Evolutionary conservation across 805 yeast genomes (phyloP).

Genomic region (Ogataea chonburiensis): DNA sequence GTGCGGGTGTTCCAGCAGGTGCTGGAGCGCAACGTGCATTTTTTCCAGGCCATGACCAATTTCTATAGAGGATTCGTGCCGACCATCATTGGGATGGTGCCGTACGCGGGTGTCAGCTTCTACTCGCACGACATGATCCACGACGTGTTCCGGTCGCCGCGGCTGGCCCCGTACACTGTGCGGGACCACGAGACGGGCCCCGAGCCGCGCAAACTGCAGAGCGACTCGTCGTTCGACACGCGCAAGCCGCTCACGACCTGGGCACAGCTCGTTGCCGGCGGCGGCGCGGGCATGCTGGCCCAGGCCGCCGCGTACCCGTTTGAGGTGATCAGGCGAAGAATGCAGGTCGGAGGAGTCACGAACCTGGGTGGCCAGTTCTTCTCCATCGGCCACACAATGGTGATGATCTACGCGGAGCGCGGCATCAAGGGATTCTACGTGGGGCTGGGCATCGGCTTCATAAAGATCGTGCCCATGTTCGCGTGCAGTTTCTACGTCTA

Average conservation of each 20-base stretch:
- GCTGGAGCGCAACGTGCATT: slow-evolving; percentile 35
- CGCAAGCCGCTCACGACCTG: slow-evolving; percentile 76
- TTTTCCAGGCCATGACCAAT: slow-evolving; percentile 48
- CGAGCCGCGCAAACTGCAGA: slow-evolving; percentile 21
- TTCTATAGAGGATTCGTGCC: slow-evolving; percentile 95
- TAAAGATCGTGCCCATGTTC: slow-evolving; percentile 95
- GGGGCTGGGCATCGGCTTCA: slow-evolving; percentile 92
- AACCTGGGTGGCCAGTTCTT: slow-evolving; percentile 55
- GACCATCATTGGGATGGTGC: slow-evolving; percentile 92
- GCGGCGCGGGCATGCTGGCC: slow-evolving; percentile 90
- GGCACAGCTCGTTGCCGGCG: slow-evolving; percentile 95
- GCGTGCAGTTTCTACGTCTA: slow-evolving; percentile 95
- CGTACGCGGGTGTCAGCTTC: slow-evolving; percentile 97
- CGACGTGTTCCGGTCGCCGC: slow-evolving; percentile 71
- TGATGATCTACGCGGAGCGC: slow-evolving; percentile 61
- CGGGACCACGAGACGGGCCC: slow-evolving; percentile 19
- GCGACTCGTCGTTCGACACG: slow-evolving; percentile 39
- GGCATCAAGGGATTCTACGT: slow-evolving; percentile 90
- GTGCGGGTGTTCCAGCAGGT: slow-evolving; percentile 31
- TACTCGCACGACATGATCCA: slow-evolving; percentile 91
- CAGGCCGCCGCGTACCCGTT: slow-evolving; percentile 97
- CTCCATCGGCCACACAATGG: slow-evolving; percentile 54
- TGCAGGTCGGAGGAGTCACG: slow-evolving; percentile 89
- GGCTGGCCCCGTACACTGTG: slow-evolving; percentile 54
- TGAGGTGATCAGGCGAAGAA: slow-evolving; percentile 89